Percentiles rank a stretch among this genome's conserved stretches.
Evolutionary conservation across 768 basidiomycete genomes (phyloP).

Genomic region (Rhodotorula diobovata): DNA sequence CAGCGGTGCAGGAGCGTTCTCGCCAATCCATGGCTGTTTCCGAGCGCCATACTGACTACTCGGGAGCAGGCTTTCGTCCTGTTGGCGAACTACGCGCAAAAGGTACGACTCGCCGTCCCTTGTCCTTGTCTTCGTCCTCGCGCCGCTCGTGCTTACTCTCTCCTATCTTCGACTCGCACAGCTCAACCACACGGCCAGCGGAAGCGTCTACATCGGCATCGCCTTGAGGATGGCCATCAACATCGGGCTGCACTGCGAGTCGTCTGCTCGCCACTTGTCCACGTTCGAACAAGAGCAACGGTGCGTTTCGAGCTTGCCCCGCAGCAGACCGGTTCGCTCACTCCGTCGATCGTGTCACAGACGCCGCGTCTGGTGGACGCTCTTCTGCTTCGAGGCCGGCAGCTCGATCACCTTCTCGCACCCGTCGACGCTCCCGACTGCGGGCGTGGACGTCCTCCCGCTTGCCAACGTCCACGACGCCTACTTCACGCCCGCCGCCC

Average conservation of each 20-base stretch:
- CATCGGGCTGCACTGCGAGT: slow-evolving; percentile 10
- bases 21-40: no score
- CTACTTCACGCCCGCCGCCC: not conserved
- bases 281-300: slow-evolving; percentile 1
- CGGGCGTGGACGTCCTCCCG: slow-evolving; percentile 4
- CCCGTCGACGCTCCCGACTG: not conserved
- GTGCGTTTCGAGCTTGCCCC: not conserved
- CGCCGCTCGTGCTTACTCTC: not conserved
- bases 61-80: not conserved
- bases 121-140: not conserved
- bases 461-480: not conserved
- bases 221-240: slow-evolving; percentile 5
- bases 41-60: not conserved
- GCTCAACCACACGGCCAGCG: slow-evolving; percentile 8
- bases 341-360: not conserved
- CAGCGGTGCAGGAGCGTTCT: not conserved
- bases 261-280: not conserved
- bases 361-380: not conserved
- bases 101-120: not conserved
- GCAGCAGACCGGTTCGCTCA: not conserved
- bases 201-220: slow-evolving; percentile 9
- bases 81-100: slow-evolving; percentile 4
- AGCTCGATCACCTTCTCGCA: slow-evolving; percentile 1
- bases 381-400: not conserved
- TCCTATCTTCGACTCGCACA: no score